These are phyloP conservation scores for Epicoccum nigrum DNA, from an alignment of 2,329 filamentous ascomycete species.

Conservation along the genomic window DNA sequence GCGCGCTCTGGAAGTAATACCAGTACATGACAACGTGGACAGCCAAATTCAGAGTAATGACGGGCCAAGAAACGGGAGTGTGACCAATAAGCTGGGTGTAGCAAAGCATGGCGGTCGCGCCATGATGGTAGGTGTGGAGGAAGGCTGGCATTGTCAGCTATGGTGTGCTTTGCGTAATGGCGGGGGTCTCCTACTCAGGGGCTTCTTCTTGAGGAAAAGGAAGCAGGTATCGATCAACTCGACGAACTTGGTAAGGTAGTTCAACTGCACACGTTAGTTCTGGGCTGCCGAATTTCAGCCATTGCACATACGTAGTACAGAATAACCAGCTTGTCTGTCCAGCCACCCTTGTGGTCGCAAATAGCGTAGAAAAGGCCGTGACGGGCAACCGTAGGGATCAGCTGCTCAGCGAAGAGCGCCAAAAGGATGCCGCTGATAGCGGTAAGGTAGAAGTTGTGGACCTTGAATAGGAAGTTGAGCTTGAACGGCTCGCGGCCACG, in stretches of 20 bases:
- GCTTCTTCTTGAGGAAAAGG: conserved; percentile 99
- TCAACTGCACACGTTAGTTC: conserved; percentile 69
- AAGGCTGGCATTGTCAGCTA: conserved; percentile 63
- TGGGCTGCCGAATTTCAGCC: background rate
- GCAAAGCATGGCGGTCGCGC: conserved; percentile 94
- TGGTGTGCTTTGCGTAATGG: background rate
- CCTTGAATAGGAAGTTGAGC: conserved; percentile 86
- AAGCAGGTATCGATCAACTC: conserved; percentile 96
- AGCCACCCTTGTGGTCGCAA: conserved; percentile 80
- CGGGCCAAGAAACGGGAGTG: conserved; percentile 93
- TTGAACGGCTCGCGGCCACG: conserved; percentile 83
- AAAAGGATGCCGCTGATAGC: conserved; percentile 80
- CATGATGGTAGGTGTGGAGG: conserved; percentile 99
- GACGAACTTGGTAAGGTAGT: conserved; percentile 97
- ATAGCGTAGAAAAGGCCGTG: conserved; percentile 89
- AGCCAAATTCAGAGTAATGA: conserved; percentile 87
- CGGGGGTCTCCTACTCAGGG: conserved; percentile 68
- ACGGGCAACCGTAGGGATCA: conserved; percentile 80
- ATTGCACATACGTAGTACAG: conserved; percentile 85
- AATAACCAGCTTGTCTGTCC: conserved; percentile 90
- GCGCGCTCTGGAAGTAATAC: conserved; percentile 99
- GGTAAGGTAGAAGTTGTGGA: conserved; percentile 96
- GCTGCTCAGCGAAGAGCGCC: conserved; percentile 86
- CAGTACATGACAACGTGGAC: conserved; percentile 99
- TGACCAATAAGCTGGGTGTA: conserved; percentile 95